Base-by-base conservation (phyloP, 257 asterid genomes). In the Capsicum pubescens region DNA sequence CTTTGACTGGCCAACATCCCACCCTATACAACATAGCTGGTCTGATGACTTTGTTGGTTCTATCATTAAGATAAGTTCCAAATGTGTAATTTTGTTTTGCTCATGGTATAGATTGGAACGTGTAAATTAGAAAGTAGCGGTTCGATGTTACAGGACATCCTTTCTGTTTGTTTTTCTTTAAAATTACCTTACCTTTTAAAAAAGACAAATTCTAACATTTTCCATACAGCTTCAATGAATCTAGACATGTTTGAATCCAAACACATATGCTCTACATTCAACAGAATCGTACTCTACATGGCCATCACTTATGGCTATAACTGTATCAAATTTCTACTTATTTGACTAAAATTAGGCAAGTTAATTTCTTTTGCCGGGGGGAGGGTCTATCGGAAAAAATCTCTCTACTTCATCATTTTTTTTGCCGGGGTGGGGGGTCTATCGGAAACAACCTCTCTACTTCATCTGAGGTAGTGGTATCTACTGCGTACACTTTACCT, bases 271-370 rank as follows among this genome's bases (percentile, higher is more conserved):
- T 46, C 80, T 19, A 72, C 59, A 21, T 66, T 72, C 42, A 48
- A 52, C 80, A 72, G 42, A 72, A 19, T 17, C 42, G 19, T 48
- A 19, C 57, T 19, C 80, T 48, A 19, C n/a, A 10, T 19, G 80
- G 39, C n/a, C 68, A 19, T 61, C 15, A 6, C 10, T 72, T 72
- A 36, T 36, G 11, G 39, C 80, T 72, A 72, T 72, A 48, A 71
- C 39, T 71, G 79, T 71, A 72, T 72, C 59, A n/a, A 48, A 11
- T 52, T 72, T 72, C 36, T 72, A 19, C n/a, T 44, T 44, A 44
- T 71, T 54, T 72, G 59, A 50, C 80, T 44, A 74, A 74, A 63
- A 61, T 61, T 32, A 19, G 39, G 44, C 17, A 64, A 64, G 9
- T 48, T 76, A 21, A 54, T 21, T 3, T 17, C 52, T 50, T 50